Base-by-base conservation (phyloP, 2,329 filamentous ascomycete genomes). In the Xylariaceae sp. region DNA sequence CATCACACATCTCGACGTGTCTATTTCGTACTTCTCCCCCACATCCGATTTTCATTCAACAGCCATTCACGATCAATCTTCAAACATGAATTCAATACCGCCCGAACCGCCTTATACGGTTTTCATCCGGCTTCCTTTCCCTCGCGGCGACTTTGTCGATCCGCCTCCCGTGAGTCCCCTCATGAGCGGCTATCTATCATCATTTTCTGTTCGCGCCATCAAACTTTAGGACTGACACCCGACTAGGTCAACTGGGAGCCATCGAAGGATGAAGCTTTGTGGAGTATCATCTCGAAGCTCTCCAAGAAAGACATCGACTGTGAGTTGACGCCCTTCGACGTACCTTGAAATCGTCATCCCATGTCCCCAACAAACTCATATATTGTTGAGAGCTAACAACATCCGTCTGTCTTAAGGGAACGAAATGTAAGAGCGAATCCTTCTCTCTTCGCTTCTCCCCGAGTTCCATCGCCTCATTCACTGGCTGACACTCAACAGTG, bases 241-340 rank as follows among this genome's bases (percentile, higher is more conserved):
- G 11, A 51, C 30, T 59, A 95, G 91, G 87, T 94, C 57, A 85
- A 91, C 73, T 99, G 94, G 94, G 87, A 92, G 74, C 82, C 88
- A 1, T 79, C 82, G 18, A 97, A 97, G 74, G 94, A 97, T 70
- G 88, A 90, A 61, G 86, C 86, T 8, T 76, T 99, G 13, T 99
- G 94, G 94, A 90, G 90, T 73, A 85, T 96, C 55, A 83, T 97
- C 4, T 96, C 92, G 0, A 87, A 87, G 62, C 86, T 88, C 37
- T 86, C 89, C 1, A 90, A 91, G 71, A 89, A 86, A 59, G 89
- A 96, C 70, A 86, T 97, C 70, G 86, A 97, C 72, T 99, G 93
- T 95, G 78, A 73, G 79, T 69, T 44, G 5, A 45, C 45, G 51
- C 60, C 37, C 39, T 18, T 49, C 35, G 52, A 50, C 45, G 47